Base-by-base conservation (phyloP, 805 yeast species). In the Teunomyces panamensis region DNA sequence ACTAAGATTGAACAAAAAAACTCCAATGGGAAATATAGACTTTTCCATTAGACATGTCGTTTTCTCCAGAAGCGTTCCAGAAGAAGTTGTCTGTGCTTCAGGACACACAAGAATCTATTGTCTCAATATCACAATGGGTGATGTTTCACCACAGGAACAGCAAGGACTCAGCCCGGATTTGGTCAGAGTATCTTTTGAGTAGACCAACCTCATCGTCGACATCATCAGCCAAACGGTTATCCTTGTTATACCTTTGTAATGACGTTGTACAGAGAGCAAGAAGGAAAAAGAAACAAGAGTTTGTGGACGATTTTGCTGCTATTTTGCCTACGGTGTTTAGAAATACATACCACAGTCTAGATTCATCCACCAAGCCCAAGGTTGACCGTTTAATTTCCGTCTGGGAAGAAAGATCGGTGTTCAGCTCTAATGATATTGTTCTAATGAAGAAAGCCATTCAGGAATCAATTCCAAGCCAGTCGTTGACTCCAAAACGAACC, bases 261-360 rank as follows among this genome's bases (percentile, higher is more conserved):
- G 96, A 89, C 54, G 83, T 89, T 17, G 85, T 88, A 1, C 96
- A 89, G 64, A 86, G 86, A 60, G 81, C 90, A 3, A 74, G 83
- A 49, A 82, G 84, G 30, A 80, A 82, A 56, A 74, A 78, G 49
- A 81, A 78, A 56, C 67, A 68, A 3, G 87, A 81, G 42, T 84
- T 85, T 53, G 64, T 84, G 3, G 67, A 64, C 7, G 83, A 81
- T 2, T 89, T 87, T 64, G 74, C 80, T 9, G 59, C 62, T 1
- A 77, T 75, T 3, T 59, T 84, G 36, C 80, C 81, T 1, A 44
- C 49, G 1, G 74, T 75, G 1, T 53, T 83, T 43, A 51, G 56
- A 3, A 50, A 60, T 5, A 64, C 71, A 2, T 68, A 64, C 48
- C 50, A 58, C 8, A 34, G 56, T 3, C 59, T 75, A 16, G 73